Evolutionary conservation across 164 flowering plant genomes (phyloP).

Genomic region (Malania oleifera): DNA sequence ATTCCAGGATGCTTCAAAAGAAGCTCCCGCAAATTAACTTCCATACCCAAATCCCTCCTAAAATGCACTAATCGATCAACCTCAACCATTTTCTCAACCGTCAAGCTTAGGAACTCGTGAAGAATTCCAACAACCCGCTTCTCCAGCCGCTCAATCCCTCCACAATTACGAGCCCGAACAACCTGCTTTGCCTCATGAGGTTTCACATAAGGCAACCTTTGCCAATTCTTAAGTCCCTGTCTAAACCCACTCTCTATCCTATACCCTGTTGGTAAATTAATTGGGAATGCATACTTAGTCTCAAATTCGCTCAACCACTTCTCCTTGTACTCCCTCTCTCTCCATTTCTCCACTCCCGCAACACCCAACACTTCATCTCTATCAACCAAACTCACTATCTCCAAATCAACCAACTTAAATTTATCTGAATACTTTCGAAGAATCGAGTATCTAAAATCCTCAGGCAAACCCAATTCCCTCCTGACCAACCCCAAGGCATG

Average conservation of each 20-base stretch:
- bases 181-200: constrained; percentile 57
- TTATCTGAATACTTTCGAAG: constrained; percentile 43
- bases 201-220: constrained; percentile 67
- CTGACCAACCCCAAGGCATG: constrained; percentile 71
- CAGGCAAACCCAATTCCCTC: constrained; percentile 73
- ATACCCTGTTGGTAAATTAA: constrained; percentile 76
- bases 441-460: constrained; percentile 62
- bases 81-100: constrained; percentile 77
- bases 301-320: constrained; percentile 95
- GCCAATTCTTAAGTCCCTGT: constrained; percentile 75
- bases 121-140: constrained; percentile 73
- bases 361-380: constrained; percentile 43
- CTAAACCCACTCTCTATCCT: constrained; percentile 57
- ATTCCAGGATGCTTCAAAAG: constrained; percentile 86
- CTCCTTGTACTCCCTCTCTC: constrained; percentile 68
- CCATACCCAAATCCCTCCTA: constrained; percentile 62
- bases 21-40: constrained; percentile 71
- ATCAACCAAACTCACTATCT: constrained; percentile 52
- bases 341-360: constrained; percentile 79
- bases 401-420: constrained; percentile 58
- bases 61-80: constrained; percentile 74
- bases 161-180: constrained; percentile 35
- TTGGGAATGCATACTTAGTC: constrained; percentile 66
- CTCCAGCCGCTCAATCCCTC: constrained; percentile 70
- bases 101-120: constrained; percentile 81